A percentile compares a stretch with the other conserved stretches of the same genome.
Evolutionary conservation across 2,329 filamentous ascomycete genomes (phyloP).

Genomic region (Orbilia brochopaga): DNA sequence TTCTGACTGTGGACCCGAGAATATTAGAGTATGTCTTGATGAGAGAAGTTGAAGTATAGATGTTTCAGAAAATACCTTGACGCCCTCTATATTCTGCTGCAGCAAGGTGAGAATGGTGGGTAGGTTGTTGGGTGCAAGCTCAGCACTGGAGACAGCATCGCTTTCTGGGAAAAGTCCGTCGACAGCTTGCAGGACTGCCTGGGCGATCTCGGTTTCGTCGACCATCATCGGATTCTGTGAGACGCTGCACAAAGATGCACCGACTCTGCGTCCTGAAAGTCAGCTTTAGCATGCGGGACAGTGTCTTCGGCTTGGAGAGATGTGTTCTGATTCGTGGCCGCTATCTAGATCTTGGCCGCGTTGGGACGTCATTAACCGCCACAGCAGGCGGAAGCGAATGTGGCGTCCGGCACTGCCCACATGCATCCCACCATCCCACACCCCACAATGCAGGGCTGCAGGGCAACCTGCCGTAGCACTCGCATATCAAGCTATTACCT

Average conservation of each 20-base stretch:
- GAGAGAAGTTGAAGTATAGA: slow-evolving; percentile 2
- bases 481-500: too few species aligned
- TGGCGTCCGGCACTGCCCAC: neutral
- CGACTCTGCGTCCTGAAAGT: slow-evolving; percentile 2
- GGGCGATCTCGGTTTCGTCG: slow-evolving; percentile 29
- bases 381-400: slow-evolving; percentile 2
- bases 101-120: slow-evolving; percentile 52
- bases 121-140: slow-evolving; percentile 51
- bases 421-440: slow-evolving; percentile 5
- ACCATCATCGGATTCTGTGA: slow-evolving; percentile 31
- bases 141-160: slow-evolving; percentile 48
- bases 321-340: slow-evolving; percentile 34
- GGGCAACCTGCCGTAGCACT: too few species aligned
- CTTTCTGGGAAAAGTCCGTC: slow-evolving; percentile 46
- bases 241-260: neutral
- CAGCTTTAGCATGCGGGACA: too few species aligned
- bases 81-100: slow-evolving; percentile 51
- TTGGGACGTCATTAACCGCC: slow-evolving; percentile 27
- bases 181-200: slow-evolving; percentile 44
- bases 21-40: neutral
- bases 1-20: slow-evolving; percentile 49
- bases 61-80: slow-evolving; percentile 25
- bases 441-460: neutral
- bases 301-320: slow-evolving; percentile 12
- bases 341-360: slow-evolving; percentile 16